Base-by-base conservation (phyloP, 2,329 filamentous ascomycete species). In the Byssothecium circinans region DNA sequence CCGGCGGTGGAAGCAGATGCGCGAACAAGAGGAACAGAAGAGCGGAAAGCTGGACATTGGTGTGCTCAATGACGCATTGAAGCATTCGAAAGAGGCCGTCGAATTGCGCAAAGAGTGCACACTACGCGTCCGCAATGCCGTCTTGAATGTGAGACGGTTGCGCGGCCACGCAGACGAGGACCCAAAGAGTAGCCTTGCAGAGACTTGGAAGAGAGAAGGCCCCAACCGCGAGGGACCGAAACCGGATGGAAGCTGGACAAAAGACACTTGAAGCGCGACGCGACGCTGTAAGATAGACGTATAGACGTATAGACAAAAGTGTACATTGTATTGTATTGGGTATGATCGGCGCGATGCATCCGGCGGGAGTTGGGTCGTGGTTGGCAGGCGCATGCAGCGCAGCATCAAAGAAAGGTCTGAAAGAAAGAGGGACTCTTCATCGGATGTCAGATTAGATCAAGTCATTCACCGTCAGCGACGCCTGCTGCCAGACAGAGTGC, bases 131-230 rank as follows among this genome's bases (percentile, higher is more conserved):
- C 80, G 94, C 40, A 80, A 87, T 45, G 87, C 95, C 67, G 86
- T 99, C 2, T 72, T 92, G 42, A 89, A 89, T 61, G 79, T 97
- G 18, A 81, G 92, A 52, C 78, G 82, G 54, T 79, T 79, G 36
- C 75, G 87, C 48, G 91, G 91, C 1, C 83, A 87, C 52, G 81
- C 87, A 1, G 90, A 95, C 50, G 87, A 95, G 57, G 89, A 95
- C 58, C 85, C 88, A 0, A 85, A 87, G 57, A 81, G 85, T 39
- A 87, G 84, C 8, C 73, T 91, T 22, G 89, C 88, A 0, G 88
- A 92, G 70, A 96, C 91, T 1, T 97, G 89, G 86, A 76, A 81
- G 29, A 71, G 74, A 54, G 83, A 83, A 61, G 81, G 81, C 0
- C 68, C 68, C 0, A 75, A 75, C 51, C 65, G 70, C 27, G 80